These are phyloP conservation scores for Curvularia sp. DNA, from an alignment of 2,329 filamentous ascomycete genomes.

Conservation along the genomic window DNA sequence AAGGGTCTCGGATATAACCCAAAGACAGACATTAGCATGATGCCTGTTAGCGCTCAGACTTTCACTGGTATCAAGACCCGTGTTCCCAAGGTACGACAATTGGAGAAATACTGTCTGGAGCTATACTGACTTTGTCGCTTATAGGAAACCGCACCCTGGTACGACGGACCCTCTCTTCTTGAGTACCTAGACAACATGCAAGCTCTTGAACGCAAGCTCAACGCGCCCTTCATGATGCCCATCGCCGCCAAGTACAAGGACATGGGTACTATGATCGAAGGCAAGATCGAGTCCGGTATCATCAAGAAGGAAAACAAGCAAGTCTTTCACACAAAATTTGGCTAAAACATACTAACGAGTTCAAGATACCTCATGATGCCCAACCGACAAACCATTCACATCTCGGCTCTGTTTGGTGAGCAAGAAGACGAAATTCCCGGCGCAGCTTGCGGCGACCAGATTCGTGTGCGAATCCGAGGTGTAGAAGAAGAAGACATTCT, in stretches of 20 bases:
- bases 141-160: constrained; percentile 76
- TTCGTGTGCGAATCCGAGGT: constrained; percentile 88
- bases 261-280: constrained; percentile 96
- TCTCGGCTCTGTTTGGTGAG: constrained; percentile 90
- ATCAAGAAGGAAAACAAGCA: constrained; percentile 21
- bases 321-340: neutral
- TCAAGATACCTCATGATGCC: constrained; percentile 93
- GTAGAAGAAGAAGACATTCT: constrained; percentile 97
- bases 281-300: constrained; percentile 84
- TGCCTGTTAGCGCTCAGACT: constrained; percentile 93
- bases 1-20: constrained; percentile 94
- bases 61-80: constrained; percentile 87
- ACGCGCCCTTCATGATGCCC: constrained; percentile 99
- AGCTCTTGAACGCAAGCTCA: constrained; percentile 91
- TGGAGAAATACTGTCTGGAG: neutral
- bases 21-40: constrained; percentile 91
- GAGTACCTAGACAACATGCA: constrained; percentile 96
- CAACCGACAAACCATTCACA: constrained; percentile 80
- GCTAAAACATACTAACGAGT: constrained; percentile 52
- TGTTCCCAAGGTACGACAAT: constrained; percentile 61
- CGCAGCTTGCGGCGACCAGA: constrained; percentile 91
- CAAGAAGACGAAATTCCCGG: constrained; percentile 88
- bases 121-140: neutral
- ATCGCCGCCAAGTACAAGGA: constrained; percentile 95
- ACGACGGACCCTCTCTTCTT: constrained; percentile 85